These are phyloP conservation scores for Penicillium sp. DNA, from an alignment of 2,329 filamentous ascomycete genomes.

Conservation along the genomic window DNA sequence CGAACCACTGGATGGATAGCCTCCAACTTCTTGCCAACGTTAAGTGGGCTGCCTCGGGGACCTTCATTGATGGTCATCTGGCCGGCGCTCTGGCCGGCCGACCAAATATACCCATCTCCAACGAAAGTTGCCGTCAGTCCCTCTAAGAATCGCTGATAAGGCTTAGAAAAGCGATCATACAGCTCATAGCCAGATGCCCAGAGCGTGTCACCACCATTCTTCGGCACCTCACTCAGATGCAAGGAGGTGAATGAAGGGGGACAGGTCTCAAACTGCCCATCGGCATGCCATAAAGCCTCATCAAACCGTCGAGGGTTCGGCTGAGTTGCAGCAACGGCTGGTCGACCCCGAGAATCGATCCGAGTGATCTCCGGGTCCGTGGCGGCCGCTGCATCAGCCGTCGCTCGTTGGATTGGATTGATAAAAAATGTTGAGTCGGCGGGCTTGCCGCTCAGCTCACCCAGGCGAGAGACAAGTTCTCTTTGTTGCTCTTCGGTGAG, in stretches of 20 bases:
- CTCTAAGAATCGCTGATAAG: slow-evolving; percentile 41
- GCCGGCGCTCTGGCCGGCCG: slow-evolving; percentile 28
- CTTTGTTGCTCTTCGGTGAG: slow-evolving; percentile 55
- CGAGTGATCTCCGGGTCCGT: slow-evolving; percentile 50
- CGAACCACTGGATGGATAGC: slow-evolving; percentile 49
- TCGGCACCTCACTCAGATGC: slow-evolving; percentile 45
- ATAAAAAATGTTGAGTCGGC: slow-evolving; percentile 47
- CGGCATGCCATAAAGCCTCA: slow-evolving; percentile 49
- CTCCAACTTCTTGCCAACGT: slow-evolving; percentile 54
- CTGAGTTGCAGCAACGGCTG: slow-evolving; percentile 24
- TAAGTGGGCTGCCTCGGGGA: slow-evolving; percentile 55
- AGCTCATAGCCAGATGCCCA: slow-evolving; percentile 47
- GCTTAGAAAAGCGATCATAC: slow-evolving; percentile 42
- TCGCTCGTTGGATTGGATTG: slow-evolving; percentile 52
- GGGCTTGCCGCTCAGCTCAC: slow-evolving; percentile 50
- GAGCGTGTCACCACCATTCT: slow-evolving; percentile 46
- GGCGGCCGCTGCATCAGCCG: slow-evolving; percentile 45
- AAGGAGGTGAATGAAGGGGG: slow-evolving; percentile 51
- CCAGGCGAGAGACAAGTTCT: slow-evolving; percentile 51
- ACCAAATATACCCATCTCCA: slow-evolving; percentile 29
- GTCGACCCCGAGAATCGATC: slow-evolving; percentile 49
- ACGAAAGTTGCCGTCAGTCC: slow-evolving; percentile 40
- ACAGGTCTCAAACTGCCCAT: slow-evolving; percentile 51
- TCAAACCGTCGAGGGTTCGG: slow-evolving; percentile 17
- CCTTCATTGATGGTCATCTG: slow-evolving; percentile 29